Evolutionary conservation across 75 land plant genomes (phyloP).

Genomic region (Pinus tabuliformis): DNA sequence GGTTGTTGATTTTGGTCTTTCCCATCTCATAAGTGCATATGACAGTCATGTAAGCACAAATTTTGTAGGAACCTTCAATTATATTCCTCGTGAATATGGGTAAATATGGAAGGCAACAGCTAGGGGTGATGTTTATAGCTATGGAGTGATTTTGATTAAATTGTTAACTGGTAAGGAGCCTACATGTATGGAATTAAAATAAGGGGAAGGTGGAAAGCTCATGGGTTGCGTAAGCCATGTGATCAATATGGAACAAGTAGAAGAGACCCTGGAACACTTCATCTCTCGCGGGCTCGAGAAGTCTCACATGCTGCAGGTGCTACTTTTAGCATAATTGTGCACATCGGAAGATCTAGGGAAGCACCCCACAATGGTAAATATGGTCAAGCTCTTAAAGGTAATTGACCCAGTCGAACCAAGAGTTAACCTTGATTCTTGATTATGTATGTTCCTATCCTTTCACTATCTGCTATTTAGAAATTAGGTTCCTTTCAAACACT

Average conservation of each 20-base stretch:
- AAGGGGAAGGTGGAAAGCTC: constrained; percentile 62
- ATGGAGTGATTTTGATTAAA: constrained; percentile 64
- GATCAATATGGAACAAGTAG: constrained; percentile 32
- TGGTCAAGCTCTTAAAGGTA: constrained; percentile 47
- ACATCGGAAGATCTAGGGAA: constrained; percentile 54
- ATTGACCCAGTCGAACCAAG: neutral
- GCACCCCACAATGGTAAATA: constrained; percentile 62
- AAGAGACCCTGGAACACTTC: constrained; percentile 42
- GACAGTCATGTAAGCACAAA: constrained; percentile 78
- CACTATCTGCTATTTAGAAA: no score
- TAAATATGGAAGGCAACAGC: constrained; percentile 50
- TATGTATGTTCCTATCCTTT: no score
- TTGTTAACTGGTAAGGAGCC: constrained; percentile 65
- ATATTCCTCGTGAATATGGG: constrained; percentile 75
- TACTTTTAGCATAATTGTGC: constrained; percentile 44
- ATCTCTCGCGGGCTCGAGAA: constrained; percentile 25
- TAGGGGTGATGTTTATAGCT: constrained; percentile 69
- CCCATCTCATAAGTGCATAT: constrained; percentile 62
- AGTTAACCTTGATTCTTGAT: no score
- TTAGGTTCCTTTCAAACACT: no score
- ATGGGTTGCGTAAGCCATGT: constrained; percentile 70
- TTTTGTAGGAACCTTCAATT: constrained; percentile 66
- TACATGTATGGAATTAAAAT: constrained; percentile 60
- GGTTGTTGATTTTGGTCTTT: constrained; percentile 74
- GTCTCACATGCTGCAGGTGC: constrained; percentile 45